Evolutionary conservation across 2,329 filamentous ascomycete genomes (phyloP), one percentile per base, ranked within the genome.

Genomic region (Calonectria pseudoturangicola): DNA sequence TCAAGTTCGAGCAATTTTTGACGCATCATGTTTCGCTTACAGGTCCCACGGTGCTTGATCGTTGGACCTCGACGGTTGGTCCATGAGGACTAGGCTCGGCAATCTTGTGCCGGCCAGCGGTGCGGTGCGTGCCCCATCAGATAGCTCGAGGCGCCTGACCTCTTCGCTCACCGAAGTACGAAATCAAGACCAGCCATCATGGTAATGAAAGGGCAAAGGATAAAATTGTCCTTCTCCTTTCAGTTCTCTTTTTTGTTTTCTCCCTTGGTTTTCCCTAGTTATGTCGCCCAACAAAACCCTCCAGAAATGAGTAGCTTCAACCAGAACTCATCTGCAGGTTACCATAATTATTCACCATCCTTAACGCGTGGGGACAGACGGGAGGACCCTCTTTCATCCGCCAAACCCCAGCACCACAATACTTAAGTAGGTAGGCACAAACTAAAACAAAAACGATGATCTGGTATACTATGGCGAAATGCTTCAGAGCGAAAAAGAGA

Each of bases 71-170:
- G 36, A 60, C 54, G 33, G 54, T 58, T 48, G 25, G 66, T 63
- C 18, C 51, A 43, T 27, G 51, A 27, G 48, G 64, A 12, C 48
- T 18, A 8, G 16, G 65, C 65, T 72, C 70, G 65, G 70, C 70
- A 72, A 68, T 68, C 65, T 68, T 43, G 58, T 72, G 70, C 70
- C 70, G 70, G 64, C 16, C 54, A 51, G 45, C 51, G 51, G 60
- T 58, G 60, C 41, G 28, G 36, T 39, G 68, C 58, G 50, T 39
- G 50, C 64, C 48, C 33, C 45, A 63, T 56, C 50, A 30, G 54
- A 67, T 67, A 41, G 70, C 67, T 65, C 45, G 47, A 72, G 65
- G 43, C 70, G 70, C 70, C 70, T 72, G 58, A 68, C 65, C 70
- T 43, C 27, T 68, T 72, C 67, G 65, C 60, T 72, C 51, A 68